Evolutionary conservation across 1,284 basidiomycete species (phyloP).

Genomic region (Anthracocystis setariae): DNA sequence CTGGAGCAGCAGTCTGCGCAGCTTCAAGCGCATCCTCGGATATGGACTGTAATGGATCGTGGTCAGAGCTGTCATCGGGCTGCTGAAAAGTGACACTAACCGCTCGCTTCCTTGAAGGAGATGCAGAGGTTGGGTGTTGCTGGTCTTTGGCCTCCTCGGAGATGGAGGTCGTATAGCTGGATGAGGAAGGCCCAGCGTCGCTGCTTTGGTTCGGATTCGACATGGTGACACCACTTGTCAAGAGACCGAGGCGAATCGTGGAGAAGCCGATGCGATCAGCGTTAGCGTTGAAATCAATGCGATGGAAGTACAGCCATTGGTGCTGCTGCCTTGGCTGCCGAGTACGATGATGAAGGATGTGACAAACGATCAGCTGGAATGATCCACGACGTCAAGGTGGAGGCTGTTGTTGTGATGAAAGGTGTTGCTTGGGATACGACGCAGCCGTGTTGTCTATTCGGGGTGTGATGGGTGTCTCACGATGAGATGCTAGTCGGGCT

Average conservation of each 20-base stretch:
- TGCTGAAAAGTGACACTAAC: conserved; percentile 26
- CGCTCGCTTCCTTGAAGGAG: conserved; percentile 10
- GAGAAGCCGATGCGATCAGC: neutral
- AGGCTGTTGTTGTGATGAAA: too few relatives aligned
- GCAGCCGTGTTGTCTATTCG: too few relatives aligned
- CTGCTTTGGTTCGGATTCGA: neutral
- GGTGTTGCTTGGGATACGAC: too few relatives aligned
- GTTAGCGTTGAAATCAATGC: too few relatives aligned
- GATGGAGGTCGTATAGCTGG: conserved; percentile 7
- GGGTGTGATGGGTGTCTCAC: too few relatives aligned
- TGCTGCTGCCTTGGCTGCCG: too few relatives aligned
- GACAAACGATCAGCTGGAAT: too few relatives aligned
- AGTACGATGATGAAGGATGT: too few relatives aligned
- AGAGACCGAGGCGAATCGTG: too few relatives aligned
- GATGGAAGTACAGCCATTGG: too few relatives aligned
- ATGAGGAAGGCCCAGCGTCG: conserved; percentile 6
- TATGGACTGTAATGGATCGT: neutral
- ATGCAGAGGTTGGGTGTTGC: conserved; percentile 4
- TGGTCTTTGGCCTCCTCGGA: conserved; percentile 13
- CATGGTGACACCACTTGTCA: conserved; percentile 15
- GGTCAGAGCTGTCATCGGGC: conserved; percentile 10
- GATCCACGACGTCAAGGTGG: too few relatives aligned
- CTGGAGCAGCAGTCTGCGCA: neutral
- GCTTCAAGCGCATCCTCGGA: neutral
- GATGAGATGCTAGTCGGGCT: too few relatives aligned